Evolutionary conservation across 768 basidiomycete genomes (phyloP), one percentile per base, ranked within the genome.

Genomic region (Tephrocybe sp.): DNA sequence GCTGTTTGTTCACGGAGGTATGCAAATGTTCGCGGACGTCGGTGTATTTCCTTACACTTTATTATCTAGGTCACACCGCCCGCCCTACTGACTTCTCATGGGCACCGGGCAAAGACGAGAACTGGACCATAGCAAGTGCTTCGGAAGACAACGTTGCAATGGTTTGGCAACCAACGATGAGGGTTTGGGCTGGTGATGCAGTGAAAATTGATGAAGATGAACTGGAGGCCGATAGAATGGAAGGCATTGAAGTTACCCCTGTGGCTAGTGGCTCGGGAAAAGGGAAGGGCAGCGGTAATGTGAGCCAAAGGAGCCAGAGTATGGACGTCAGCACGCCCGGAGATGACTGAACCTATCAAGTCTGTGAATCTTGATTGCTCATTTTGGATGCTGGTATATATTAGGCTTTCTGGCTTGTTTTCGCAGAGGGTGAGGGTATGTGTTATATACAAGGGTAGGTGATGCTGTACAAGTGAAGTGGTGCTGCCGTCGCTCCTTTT

Each of bases 91-190:
- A 99, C 68, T 86, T 98, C 65, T 88, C 86, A 61, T 98, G 97
- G 97, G 92, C 88, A n/a, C 88, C 91, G 3, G 86, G 83, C 12
- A 73, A 78, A 56, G 73, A 72, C 16, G 91, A 94, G 61, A 83
- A 84, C 55, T 95, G 92, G 92, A 92, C 88, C 6, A 76, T 86
- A 0, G 76, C 85, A 4, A 93, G 83, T 55, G 82, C 88, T n/a
- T 95, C 94, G 0, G 95, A 98, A 64, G 95, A 99, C 65, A 99
- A 99, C 56, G 83, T 97, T 19, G 79, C 92, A 36, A 94, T 95
- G 91, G 83, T 95, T 4, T 99, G 97, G 97, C 91, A 94, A 63
- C 94, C 95, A 13, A 92, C 89, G 15, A 88, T 91, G 79, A 88
- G 91, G 18, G 84, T 97, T 25, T 94, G 91, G 84, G 90, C 91